Percentiles rank a stretch among this genome's conserved stretches.
Evolutionary conservation across 164 flowering plant species (phyloP).

Genomic region (Houttuynia cordata): DNA sequence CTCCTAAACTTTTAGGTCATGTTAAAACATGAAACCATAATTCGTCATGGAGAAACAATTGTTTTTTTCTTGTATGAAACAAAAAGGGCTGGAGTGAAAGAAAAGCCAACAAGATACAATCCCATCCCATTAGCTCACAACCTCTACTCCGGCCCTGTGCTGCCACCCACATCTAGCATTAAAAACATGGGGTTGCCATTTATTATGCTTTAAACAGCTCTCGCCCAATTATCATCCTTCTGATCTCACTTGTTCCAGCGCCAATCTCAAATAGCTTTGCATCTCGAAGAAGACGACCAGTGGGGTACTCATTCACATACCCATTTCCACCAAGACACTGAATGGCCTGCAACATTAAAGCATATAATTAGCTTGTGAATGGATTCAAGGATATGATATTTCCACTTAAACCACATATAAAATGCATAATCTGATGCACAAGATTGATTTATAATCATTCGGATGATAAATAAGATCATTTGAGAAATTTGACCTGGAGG

Average conservation of each 20-base stretch:
- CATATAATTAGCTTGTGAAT: not conserved
- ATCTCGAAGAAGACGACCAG: constrained; percentile 93
- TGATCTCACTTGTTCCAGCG: constrained; percentile 96
- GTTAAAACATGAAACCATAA: too few species aligned
- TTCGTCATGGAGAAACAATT: too few species aligned
- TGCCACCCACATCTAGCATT: not conserved
- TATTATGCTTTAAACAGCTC: constrained; percentile 67
- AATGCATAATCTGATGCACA: not conserved
- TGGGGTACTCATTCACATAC: constrained; percentile 86
- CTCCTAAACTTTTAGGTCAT: too few species aligned
- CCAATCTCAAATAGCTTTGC: constrained; percentile 96
- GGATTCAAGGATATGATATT: not conserved
- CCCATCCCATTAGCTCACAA: too few species aligned
- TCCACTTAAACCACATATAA: not conserved
- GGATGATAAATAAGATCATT: not conserved
- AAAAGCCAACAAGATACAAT: too few species aligned
- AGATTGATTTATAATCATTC: not conserved
- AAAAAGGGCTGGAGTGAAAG: too few species aligned
- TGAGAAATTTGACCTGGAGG: constrained; percentile 51
- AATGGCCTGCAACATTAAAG: constrained; percentile 48
- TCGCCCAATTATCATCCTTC: constrained; percentile 91
- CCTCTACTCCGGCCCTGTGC: not conserved
- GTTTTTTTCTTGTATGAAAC: too few species aligned
- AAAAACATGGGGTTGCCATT: not conserved
- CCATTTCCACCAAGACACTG: constrained; percentile 98